Conservation (phyloP, 202 grass and related monocot species). For the Zoysia matrella region DNA sequence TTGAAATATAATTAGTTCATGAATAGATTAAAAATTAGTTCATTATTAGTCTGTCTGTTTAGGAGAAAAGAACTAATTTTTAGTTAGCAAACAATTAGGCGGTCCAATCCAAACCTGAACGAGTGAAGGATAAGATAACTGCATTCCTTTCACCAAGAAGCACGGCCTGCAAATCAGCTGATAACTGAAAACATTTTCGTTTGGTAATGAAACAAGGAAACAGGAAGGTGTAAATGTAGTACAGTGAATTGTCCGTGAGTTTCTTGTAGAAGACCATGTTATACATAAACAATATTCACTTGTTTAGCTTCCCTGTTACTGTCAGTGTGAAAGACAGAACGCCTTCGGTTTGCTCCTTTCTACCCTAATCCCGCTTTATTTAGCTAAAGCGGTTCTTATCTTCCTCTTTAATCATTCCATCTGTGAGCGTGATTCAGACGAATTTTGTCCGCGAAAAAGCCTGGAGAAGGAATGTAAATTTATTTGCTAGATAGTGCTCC, state of each 20-base stretch:
- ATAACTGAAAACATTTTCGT: not conserved
- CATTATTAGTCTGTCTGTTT: too few relatives aligned
- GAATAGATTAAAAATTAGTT: too few relatives aligned
- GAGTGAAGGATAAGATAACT: not conserved
- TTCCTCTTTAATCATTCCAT: conserved; percentile 33
- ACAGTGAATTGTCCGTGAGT: not conserved
- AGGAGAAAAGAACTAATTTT: too few relatives aligned
- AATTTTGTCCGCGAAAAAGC: not conserved
- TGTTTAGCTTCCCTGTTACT: conserved; percentile 10
- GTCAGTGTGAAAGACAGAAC: conserved; percentile 12
- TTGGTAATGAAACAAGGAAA: not conserved
- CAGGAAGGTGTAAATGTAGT: not conserved
- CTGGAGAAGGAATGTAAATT: too few relatives aligned
- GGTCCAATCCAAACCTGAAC: too few relatives aligned
- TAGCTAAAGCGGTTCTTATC: conserved; percentile 36
- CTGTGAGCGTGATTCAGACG: not conserved
- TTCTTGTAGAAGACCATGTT: not conserved
- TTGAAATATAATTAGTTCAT: too few relatives aligned
- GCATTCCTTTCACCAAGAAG: not conserved
- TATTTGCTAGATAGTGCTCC: not conserved
- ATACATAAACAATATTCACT: not conserved
- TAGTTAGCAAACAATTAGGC: too few relatives aligned
- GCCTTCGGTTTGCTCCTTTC: conserved; percentile 12
- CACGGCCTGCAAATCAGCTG: not conserved
- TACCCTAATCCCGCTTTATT: conserved; percentile 11